Evolutionary conservation across 441 rosid genomes (phyloP), one percentile per base, ranked within the genome.

Genomic region (Jatropha podagrica): DNA sequence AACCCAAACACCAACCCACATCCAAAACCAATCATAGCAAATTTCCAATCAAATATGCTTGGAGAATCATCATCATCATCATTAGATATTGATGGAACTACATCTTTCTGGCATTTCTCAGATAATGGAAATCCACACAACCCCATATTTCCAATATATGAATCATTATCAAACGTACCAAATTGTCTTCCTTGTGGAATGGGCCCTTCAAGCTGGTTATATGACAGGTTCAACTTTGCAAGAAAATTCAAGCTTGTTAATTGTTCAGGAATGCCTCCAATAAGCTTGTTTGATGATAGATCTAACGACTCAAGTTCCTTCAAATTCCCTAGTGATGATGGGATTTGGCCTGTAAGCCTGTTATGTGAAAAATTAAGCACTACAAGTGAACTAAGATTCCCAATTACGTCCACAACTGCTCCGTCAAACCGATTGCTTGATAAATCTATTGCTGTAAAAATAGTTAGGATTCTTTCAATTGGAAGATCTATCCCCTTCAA

Each of bases 331-430:
- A 82, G 17, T 18, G 72, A 82, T 9, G 76, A 55, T n/a, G 83
- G 82, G 20, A 84, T 81, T 4, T 12, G 48, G 3, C 80, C 83
- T 7, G 37, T 20, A 2, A 81, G n/a, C 17, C 27, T 64, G n/a
- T 78, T 84, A 14, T 56, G 80, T 10, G 85, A 84, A 37, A 81
- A 48, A 42, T 81, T 84, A 13, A 84, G 85, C 41, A 71, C 61
- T 2, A 13, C 1, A 10, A 84, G 81, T 13, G 77, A 75, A 1
- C 32, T 4, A 7, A 81, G 76, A 4, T 69, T 63, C 65, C 83
- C 85, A 42, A 77, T 55, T 40, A 5, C 13, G 26, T 75, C 67
- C 1, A 80, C 75, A 46, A 84, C 79, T 27, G 64, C 60, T 27
- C 87, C 87, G 14, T 23, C 4, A 15, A 81, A 77, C 0, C 44